These are phyloP conservation scores for Kurtzmaniella quercitrusa DNA, from an alignment of 1,139 yeast species.

Conservation along the genomic window DNA sequence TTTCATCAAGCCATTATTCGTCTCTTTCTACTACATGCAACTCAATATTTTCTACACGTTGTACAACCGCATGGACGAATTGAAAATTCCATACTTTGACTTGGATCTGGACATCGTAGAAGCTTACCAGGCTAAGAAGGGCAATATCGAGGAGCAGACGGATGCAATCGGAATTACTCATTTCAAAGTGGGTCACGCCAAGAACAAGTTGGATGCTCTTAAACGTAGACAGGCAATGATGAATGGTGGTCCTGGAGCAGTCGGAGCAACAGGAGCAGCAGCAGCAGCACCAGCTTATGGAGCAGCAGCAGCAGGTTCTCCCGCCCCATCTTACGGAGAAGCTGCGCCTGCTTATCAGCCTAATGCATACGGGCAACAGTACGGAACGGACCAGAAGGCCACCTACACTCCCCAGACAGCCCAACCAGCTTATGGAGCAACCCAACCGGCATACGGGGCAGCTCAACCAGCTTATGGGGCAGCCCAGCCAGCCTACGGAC, in stretches of 20 bases:
- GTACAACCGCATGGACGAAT: slow-evolving; percentile 86
- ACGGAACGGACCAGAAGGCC: slow-evolving; percentile 8
- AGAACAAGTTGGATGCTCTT: slow-evolving; percentile 76
- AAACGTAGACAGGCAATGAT: slow-evolving; percentile 63
- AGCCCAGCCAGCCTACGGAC: slow-evolving; percentile 11
- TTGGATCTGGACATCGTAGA: slow-evolving; percentile 77
- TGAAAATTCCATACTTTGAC: slow-evolving; percentile 95
- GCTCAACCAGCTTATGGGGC: slow-evolving; percentile 11
- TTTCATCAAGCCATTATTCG: slow-evolving; percentile 88
- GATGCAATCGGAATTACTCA: slow-evolving; percentile 86
- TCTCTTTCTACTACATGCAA: slow-evolving; percentile 95
- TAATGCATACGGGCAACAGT: slow-evolving; percentile 5
- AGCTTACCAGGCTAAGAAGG: slow-evolving; percentile 76
- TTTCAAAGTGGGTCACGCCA: slow-evolving; percentile 86
- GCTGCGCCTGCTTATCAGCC: slow-evolving; percentile 5
- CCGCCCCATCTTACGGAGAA: slow-evolving; percentile 8
- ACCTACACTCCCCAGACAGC: slow-evolving; percentile 11
- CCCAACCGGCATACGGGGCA: slow-evolving; percentile 12
- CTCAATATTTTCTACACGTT: slow-evolving; percentile 91
- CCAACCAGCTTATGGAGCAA: slow-evolving; percentile 9
- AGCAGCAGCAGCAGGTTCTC: slow-evolving; percentile 23
- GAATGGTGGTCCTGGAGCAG: slow-evolving; percentile 27
- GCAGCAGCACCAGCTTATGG: slow-evolving; percentile 22
- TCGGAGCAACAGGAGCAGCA: slow-evolving; percentile 26
- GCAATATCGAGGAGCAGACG: slow-evolving; percentile 83